Percentiles rank a stretch among this genome's conserved stretches.
Conservation (phyloP, 108 stramenopile genomes). For the Nannochloropsis gaditana region DNA sequence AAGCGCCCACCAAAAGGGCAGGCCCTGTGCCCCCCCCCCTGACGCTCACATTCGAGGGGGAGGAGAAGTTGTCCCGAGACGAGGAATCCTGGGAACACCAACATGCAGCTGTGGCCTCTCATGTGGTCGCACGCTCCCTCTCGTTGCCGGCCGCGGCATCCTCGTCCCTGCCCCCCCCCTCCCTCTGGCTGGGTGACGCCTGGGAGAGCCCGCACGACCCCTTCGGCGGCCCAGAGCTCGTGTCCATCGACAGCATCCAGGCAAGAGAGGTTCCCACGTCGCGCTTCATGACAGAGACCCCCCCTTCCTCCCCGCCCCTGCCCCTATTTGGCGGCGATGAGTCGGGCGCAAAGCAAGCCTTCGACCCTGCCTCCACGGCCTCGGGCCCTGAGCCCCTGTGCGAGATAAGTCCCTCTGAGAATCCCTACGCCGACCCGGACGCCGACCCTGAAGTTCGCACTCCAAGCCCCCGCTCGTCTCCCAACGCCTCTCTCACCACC, state of each 20-base stretch:
- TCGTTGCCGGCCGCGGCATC: too few species aligned
- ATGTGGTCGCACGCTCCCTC: too few species aligned
- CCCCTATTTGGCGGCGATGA: background rate
- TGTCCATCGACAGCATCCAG: background rate
- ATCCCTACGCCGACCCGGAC: background rate
- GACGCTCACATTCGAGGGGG: too few species aligned
- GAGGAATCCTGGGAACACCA: too few species aligned
- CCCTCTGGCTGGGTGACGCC: too few species aligned
- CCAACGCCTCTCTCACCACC: background rate
- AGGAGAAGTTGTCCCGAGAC: too few species aligned
- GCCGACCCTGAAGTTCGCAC: background rate
- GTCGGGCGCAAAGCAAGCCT: background rate
- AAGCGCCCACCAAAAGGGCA: too few species aligned
- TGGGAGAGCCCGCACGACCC: background rate
- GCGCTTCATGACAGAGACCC: slow-evolving; percentile 6
- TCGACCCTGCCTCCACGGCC: background rate
- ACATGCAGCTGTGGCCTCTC: too few species aligned
- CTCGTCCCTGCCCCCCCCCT: too few species aligned
- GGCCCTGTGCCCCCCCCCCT: too few species aligned
- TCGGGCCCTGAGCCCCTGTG: background rate
- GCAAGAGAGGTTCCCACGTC: background rate
- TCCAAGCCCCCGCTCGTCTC: background rate
- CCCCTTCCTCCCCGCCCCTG: background rate
- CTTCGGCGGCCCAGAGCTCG: background rate
- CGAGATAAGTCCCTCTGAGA: background rate